These are phyloP conservation scores for Pythium vanterpoolii DNA, from an alignment of 352 stramenopile species.

Conservation along the genomic window DNA sequence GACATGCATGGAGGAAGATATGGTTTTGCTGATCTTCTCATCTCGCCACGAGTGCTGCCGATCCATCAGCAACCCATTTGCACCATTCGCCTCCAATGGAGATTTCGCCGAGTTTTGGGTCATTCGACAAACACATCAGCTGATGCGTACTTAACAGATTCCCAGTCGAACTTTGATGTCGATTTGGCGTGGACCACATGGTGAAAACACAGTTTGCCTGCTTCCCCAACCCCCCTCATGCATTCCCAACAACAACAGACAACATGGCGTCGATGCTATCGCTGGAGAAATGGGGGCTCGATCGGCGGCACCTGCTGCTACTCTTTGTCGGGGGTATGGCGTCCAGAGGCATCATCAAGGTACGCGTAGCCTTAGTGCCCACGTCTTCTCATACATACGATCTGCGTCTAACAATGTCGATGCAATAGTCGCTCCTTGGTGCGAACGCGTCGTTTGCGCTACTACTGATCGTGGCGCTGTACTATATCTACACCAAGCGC, in stretches of 20 bases:
- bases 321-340: slow-evolving; percentile 67
- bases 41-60: too few species aligned
- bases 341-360: slow-evolving; percentile 64
- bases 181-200: neutral
- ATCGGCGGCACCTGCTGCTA: slow-evolving; percentile 67
- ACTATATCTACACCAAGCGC: slow-evolving; percentile 61
- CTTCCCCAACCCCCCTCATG: neutral
- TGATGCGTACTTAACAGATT: slow-evolving; percentile 1
- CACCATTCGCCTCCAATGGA: too few species aligned
- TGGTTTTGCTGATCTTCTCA: too few species aligned
- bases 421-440: slow-evolving; percentile 46
- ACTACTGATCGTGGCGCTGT: slow-evolving; percentile 54
- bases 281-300: slow-evolving; percentile 36
- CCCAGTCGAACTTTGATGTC: neutral
- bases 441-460: slow-evolving; percentile 63
- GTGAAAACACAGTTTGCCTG: neutral
- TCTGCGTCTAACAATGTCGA: neutral
- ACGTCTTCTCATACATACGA: neutral
- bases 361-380: slow-evolving; percentile 12
- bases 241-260: neutral
- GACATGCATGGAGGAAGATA: too few species aligned
- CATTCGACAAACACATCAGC: too few species aligned
- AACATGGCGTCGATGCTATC: slow-evolving; percentile 9
- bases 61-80: too few species aligned
- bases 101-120: too few species aligned